Base-by-base conservation (phyloP, 371 early-diverging fungal genomes). In the Neoconidiobolus thromboides region DNA sequence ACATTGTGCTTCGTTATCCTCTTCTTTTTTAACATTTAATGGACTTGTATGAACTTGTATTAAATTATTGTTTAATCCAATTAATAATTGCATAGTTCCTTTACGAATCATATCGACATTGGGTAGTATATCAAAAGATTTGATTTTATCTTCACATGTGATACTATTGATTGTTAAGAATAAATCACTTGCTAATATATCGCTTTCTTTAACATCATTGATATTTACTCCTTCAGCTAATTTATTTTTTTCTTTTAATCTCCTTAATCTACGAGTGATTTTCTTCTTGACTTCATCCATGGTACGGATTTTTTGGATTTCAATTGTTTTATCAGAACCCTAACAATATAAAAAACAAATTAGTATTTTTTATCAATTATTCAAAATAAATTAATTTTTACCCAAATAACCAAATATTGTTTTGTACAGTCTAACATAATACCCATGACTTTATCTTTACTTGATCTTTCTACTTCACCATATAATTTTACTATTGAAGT, bases 241-340 rank as follows among this genome's bases (percentile, higher is more conserved):
- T 36, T 55, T 55, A 41, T 69, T 68, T 74, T 91, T 91, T 71
- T 89, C 90, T 67, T 79, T 83, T 55, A 76, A 77, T 59, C 89
- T 80, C 74, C 83, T 85, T 71, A 77, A 74, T 58, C 89, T 77
- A 61, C 95, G 82, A 26, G 77, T 76, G 63, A 87, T 71, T 73
- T 85, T 87, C 68, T 87, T 90, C 50, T 78, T 78, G 50, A 92
- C 76, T 57, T 88, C 85, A 14, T 85, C 85, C 39, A 76, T 75
- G 1, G 82, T 75, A 39, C 86, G 80, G 51, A 88, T 68, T 58
- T 80, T 77, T 70, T 79, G 92, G 43, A 96, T 62, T 67, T 96
- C 93, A 0, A 93, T 76, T 10, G 79, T 70, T 59, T 82, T 82
- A 63, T 91, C 95, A 1, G 79, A 73, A 2, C 85, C 82, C 63